Base-by-base conservation (phyloP, 1,284 basidiomycete species). In the Sanghuangporus baumii region DNA sequence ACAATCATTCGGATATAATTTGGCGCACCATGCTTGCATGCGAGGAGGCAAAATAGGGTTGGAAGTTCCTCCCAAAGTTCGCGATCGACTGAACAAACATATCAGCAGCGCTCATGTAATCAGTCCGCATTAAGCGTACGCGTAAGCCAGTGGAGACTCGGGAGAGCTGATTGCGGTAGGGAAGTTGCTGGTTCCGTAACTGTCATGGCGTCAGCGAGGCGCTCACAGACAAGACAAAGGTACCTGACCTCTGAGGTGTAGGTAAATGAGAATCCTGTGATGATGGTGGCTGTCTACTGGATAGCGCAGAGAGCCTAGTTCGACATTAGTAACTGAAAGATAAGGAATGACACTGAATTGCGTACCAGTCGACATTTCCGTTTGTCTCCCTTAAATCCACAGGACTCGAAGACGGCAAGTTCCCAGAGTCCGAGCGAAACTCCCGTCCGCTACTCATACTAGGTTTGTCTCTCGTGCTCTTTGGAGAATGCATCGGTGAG, bases 211-310 rank as follows among this genome's bases (percentile, higher is more conserved):
- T 54, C 52, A 54, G 36, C 31, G 7, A 36, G 16, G 12, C 6
- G 6, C 31, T 18, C 2, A 9, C 31, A 37, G 5, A 18, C 16
- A 36, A n/a, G 4, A n/a, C 16, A 37, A 37, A 11, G 16, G 9
- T 16, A 31, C 68, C 72, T 69, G 63, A 85, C 85, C 84, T 86
- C 69, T 85, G 83, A 18, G 85, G 85, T 18, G 85, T 87, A 11
- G 84, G 85, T 23, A 87, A 72, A 5, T 64, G 62, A 69, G 61
- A 18, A 12, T 23, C 37, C n/a, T 41, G 38, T 14, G 59, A 23
- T 6, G n/a, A n/a, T 9, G 26, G 31, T 31, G 18, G n/a, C 8
- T 46, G 51, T 18, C 11, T n/a, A 38, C 7, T 43, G 12, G 48
- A 40, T 34, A 26, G 26, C 16, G 48, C 48, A 16, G 34, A 26